A percentile compares a stretch with the other conserved stretches of the same genome.
These are phyloP conservation scores for Platanthera zijinensis DNA, from an alignment of 106 monocot species.

Conservation along the genomic window DNA sequence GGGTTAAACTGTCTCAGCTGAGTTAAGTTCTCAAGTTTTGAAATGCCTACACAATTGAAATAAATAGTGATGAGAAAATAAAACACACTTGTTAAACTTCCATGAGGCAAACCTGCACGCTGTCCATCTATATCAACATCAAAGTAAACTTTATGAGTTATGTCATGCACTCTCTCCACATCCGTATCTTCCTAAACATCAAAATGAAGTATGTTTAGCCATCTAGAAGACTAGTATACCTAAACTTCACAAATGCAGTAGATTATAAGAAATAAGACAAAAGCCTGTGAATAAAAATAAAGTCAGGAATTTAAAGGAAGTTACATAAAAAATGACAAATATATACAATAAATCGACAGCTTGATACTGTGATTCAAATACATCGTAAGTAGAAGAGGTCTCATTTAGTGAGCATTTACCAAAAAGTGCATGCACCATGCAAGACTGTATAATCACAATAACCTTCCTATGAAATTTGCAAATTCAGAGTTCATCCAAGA, in stretches of 20 bases:
- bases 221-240: neutral
- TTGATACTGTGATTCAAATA: neutral
- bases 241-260: neutral
- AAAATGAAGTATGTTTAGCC: constrained; percentile 8
- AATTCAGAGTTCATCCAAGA: neutral
- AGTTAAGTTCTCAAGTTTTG: neutral
- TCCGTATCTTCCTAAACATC: constrained; percentile 32
- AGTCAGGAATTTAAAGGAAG: neutral
- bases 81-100: neutral
- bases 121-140: constrained; percentile 79
- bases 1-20: neutral
- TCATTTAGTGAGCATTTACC: neutral
- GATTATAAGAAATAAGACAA: neutral
- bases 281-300: neutral
- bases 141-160: constrained; percentile 80
- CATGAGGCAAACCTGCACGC: constrained; percentile 40
- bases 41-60: neutral
- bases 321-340: too few species aligned
- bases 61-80: neutral
- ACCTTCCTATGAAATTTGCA: too few species aligned
- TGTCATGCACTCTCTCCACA: constrained; percentile 49
- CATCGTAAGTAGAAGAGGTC: neutral
- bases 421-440: neutral
- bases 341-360: too few species aligned
- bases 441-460: too few species aligned